phyloP scores from a whole-genome alignment of 768 basidiomycete species.

The Amanita pallidorosea region DNA sequence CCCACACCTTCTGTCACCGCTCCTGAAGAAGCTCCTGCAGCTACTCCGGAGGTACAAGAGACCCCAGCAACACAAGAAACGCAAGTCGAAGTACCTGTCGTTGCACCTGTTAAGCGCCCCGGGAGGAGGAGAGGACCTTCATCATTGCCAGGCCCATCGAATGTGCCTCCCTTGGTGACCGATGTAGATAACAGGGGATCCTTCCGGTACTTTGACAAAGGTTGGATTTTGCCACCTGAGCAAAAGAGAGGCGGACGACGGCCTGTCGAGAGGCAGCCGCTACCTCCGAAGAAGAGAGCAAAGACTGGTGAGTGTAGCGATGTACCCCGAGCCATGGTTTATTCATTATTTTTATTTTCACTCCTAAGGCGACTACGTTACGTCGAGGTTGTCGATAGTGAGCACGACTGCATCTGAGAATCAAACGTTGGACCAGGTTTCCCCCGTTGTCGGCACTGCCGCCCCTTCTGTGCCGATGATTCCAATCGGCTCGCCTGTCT shows the following conservation, averaged over 20 bases:
- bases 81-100: neutral
- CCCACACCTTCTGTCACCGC: neutral
- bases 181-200: slow-evolving; percentile 60
- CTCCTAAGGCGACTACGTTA: slow-evolving; percentile 19
- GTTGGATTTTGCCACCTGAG: slow-evolving; percentile 80
- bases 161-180: slow-evolving; percentile 50
- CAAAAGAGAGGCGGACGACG: slow-evolving; percentile 53
- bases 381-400: slow-evolving; percentile 34
- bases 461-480: slow-evolving; percentile 7
- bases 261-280: slow-evolving; percentile 28
- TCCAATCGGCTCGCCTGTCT: slow-evolving; percentile 9
- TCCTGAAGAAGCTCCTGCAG: slow-evolving; percentile 3
- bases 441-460: slow-evolving; percentile 16
- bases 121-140: slow-evolving; percentile 18
- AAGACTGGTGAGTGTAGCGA: slow-evolving; percentile 28
- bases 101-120: slow-evolving; percentile 8
- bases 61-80: neutral
- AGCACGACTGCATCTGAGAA: slow-evolving; percentile 38
- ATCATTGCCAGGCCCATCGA: slow-evolving; percentile 15
- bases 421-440: slow-evolving; percentile 19
- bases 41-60: neutral
- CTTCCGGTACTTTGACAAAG: slow-evolving; percentile 75
- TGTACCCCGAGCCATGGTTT: neutral
- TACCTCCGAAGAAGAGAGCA: slow-evolving; percentile 43
- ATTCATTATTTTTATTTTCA: slow-evolving; percentile 7